Evolutionary conservation across 192 early-diverging fungal species (phyloP).

Genomic region (Coemansia furcata): DNA sequence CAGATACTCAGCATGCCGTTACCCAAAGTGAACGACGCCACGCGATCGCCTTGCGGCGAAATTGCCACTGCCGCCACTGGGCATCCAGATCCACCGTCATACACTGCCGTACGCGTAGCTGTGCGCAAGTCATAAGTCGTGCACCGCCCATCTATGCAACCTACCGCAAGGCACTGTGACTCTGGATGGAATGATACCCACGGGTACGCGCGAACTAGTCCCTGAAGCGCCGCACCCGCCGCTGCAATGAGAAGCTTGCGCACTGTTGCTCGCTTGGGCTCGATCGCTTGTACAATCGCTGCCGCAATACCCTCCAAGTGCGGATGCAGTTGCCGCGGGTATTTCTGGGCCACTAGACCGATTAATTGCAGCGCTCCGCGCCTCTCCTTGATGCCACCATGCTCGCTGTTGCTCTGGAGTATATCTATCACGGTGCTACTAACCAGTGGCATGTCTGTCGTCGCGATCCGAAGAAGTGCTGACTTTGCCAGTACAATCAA

Average conservation of each 20-base stretch:
- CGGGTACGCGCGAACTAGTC: constrained; percentile 38
- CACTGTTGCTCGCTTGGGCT: constrained; percentile 35
- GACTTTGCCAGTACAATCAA: constrained; percentile 40
- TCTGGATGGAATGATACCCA: constrained; percentile 44
- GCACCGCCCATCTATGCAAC: constrained; percentile 35
- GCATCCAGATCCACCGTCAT: constrained; percentile 14
- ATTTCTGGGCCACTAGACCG: constrained; percentile 32
- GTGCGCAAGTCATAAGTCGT: constrained; percentile 48
- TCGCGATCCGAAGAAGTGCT: constrained; percentile 44
- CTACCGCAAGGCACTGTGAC: constrained; percentile 42
- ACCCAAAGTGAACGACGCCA: constrained; percentile 51
- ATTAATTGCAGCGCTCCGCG: constrained; percentile 47
- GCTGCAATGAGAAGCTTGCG: constrained; percentile 39
- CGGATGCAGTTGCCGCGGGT: constrained; percentile 24
- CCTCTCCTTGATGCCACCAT: constrained; percentile 20
- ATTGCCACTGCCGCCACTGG: constrained; percentile 45
- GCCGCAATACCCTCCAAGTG: constrained; percentile 31
- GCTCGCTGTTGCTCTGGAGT: constrained; percentile 6
- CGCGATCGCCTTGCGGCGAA: constrained; percentile 40
- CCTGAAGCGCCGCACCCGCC: constrained; percentile 48
- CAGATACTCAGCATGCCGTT: constrained; percentile 39
- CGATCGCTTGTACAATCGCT: constrained; percentile 40
- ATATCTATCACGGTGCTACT: constrained; percentile 18
- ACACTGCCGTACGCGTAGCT: constrained; percentile 38
- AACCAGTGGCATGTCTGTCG: constrained; percentile 27